phyloP scores from a whole-genome alignment of 2,329 filamentous ascomycete genomes.

The Chaetomiaceae sp. region DNA sequence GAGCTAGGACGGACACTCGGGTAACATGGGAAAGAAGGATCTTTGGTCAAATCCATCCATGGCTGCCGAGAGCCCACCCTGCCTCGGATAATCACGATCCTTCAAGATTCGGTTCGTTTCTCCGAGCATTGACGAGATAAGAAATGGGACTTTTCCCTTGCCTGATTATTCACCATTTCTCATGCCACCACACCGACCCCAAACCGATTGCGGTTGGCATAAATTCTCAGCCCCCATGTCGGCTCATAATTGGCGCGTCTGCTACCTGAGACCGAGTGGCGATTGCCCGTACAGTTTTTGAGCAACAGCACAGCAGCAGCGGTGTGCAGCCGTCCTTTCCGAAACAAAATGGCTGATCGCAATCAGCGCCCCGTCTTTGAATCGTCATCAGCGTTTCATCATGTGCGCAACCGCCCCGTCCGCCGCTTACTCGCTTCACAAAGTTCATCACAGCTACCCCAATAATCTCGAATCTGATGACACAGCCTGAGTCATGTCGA shows the following conservation, averaged over 20 bases:
- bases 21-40: too few relatives aligned
- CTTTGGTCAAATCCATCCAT: slow-evolving; percentile 1
- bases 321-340: slow-evolving; percentile 7
- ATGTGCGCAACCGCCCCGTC: slow-evolving; percentile 8
- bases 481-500: too few relatives aligned
- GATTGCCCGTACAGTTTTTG: background rate
- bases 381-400: slow-evolving; percentile 17
- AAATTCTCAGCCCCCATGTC: too few relatives aligned
- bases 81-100: slow-evolving; percentile 12
- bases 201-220: too few relatives aligned
- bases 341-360: slow-evolving; percentile 21
- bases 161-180: too few relatives aligned
- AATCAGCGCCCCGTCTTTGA: slow-evolving; percentile 9
- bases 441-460: too few relatives aligned
- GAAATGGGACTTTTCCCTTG: background rate
- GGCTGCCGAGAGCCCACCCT: slow-evolving; percentile 2
- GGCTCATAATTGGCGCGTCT: background rate
- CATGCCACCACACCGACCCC: too few relatives aligned
- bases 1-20: background rate
- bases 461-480: too few relatives aligned
- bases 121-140: background rate
- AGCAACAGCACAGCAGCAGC: background rate
- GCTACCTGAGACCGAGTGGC: background rate
- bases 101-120: background rate
- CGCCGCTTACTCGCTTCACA: background rate